Percentiles rank a stretch among this genome's conserved stretches.
Evolutionary conservation across 164 flowering plant genomes (phyloP).

Genomic region (Magnolia officinalis): DNA sequence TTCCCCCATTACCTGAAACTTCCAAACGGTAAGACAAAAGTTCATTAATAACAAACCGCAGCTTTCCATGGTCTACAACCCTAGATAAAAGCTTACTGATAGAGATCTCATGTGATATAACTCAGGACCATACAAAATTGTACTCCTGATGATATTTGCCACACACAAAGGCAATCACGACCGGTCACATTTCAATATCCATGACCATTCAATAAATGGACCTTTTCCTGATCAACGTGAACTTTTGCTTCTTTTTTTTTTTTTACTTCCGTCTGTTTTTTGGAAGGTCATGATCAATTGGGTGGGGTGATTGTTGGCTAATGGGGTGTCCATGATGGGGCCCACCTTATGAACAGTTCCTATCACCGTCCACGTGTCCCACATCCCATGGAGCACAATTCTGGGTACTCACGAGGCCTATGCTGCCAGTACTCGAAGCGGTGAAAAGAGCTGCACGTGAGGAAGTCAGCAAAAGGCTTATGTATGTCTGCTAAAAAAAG

Average conservation of each 20-base stretch:
- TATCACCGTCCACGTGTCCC: no score
- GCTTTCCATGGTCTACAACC: not conserved
- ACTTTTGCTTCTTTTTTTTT: no score
- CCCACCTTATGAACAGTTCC: no score
- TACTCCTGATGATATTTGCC: not conserved
- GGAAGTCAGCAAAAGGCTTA: slow-evolving; percentile 20
- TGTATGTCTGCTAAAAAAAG: slow-evolving; percentile 26
- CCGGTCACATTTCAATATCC: no score
- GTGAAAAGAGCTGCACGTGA: slow-evolving; percentile 34
- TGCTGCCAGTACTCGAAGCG: not conserved
- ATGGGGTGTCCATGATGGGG: no score
- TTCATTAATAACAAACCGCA: not conserved
- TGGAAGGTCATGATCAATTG: no score
- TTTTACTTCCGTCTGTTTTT: no score
- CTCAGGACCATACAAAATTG: not conserved
- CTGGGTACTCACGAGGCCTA: not conserved
- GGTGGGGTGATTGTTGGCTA: no score
- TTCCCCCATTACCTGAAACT: not conserved
- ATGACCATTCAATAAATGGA: no score
- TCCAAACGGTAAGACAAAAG: slow-evolving; percentile 4
- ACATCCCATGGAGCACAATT: no score
- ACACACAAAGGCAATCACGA: not conserved
- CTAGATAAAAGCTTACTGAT: not conserved
- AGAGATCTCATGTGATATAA: not conserved
- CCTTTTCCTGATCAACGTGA: no score